Percentiles rank a stretch among this genome's conserved stretches.
Conservation (phyloP, 768 basidiomycete genomes). For the Neoboletus brunneissimus region DNA sequence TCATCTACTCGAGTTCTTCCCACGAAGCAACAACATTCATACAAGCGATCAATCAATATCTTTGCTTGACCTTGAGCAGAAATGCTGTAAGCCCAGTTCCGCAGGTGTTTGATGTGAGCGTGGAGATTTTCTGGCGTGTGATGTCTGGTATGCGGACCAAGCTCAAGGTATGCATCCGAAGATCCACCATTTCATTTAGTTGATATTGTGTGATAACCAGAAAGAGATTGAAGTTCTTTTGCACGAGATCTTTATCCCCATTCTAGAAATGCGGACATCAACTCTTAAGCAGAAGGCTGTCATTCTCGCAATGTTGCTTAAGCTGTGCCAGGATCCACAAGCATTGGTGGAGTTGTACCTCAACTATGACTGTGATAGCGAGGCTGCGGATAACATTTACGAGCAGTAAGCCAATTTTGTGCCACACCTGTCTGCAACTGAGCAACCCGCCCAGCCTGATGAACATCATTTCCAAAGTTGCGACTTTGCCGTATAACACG, state of each 20-base stretch:
- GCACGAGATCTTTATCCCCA: slow-evolving; percentile 98
- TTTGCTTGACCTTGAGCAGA: slow-evolving; percentile 87
- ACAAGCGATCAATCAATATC: slow-evolving; percentile 93
- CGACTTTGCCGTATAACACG: slow-evolving; percentile 52
- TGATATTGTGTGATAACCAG: slow-evolving; percentile 40
- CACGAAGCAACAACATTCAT: slow-evolving; percentile 86
- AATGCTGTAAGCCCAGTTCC: slow-evolving; percentile 95
- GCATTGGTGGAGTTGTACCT: slow-evolving; percentile 97
- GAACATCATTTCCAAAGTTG: slow-evolving; percentile 94
- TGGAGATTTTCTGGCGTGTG: slow-evolving; percentile 98
- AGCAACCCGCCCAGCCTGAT: slow-evolving; percentile 56
- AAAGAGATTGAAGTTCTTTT: slow-evolving; percentile 99
- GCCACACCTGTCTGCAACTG: slow-evolving; percentile 3
- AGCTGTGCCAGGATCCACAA: slow-evolving; percentile 93
- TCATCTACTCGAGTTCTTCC: slow-evolving; percentile 88
- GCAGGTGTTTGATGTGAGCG: slow-evolving; percentile 96
- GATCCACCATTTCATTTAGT: background rate
- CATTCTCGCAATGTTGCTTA: slow-evolving; percentile 82
- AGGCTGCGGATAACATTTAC: slow-evolving; percentile 94
- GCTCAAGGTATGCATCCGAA: slow-evolving; percentile 65
- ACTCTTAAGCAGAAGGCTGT: slow-evolving; percentile 94
- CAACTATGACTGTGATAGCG: slow-evolving; percentile 97
- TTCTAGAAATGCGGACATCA: slow-evolving; percentile 96
- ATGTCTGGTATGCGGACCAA: slow-evolving; percentile 92
- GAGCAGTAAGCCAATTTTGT: slow-evolving; percentile 62